Conservation (phyloP, 2,329 filamentous ascomycete species). For the Arthrobotrys musiformis region DNA sequence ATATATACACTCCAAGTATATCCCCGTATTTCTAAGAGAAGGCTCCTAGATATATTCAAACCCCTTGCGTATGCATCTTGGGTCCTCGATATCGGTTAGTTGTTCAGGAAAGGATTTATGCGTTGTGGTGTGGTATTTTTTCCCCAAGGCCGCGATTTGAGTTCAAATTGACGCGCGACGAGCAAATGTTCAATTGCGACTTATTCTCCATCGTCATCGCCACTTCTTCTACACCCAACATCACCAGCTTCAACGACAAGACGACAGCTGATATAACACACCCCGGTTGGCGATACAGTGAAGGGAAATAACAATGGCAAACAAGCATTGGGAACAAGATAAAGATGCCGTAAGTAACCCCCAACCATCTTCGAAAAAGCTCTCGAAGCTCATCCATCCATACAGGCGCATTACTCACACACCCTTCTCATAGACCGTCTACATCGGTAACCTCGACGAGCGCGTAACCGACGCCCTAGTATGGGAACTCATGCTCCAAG, state of each 20-base stretch:
- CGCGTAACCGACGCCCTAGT: slow-evolving; percentile 88
- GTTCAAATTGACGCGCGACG: slow-evolving; percentile 24
- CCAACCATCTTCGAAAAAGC: background rate
- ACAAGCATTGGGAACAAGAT: slow-evolving; percentile 72
- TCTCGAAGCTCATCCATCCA: slow-evolving; percentile 34
- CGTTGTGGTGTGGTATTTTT: slow-evolving; percentile 51
- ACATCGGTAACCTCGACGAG: slow-evolving; percentile 98
- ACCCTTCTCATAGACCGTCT: slow-evolving; percentile 74
- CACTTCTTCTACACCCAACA: background rate
- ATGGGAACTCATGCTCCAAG: slow-evolving; percentile 98
- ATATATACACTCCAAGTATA: background rate
- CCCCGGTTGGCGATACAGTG: background rate
- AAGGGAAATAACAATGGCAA: slow-evolving; percentile 33
- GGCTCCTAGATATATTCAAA: background rate
- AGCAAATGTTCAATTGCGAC: background rate
- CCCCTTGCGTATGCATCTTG: background rate
- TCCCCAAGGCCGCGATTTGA: background rate
- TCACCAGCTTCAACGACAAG: background rate
- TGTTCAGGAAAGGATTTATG: slow-evolving; percentile 31
- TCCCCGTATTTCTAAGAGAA: background rate
- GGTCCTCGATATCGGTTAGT: background rate
- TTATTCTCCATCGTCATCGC: slow-evolving; percentile 18
- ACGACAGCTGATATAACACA: background rate
- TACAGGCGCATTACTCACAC: slow-evolving; percentile 73
- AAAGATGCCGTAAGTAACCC: slow-evolving; percentile 58